phyloP scores from a whole-genome alignment of 2,329 filamentous ascomycete species.

The Ascochyta lentis region DNA sequence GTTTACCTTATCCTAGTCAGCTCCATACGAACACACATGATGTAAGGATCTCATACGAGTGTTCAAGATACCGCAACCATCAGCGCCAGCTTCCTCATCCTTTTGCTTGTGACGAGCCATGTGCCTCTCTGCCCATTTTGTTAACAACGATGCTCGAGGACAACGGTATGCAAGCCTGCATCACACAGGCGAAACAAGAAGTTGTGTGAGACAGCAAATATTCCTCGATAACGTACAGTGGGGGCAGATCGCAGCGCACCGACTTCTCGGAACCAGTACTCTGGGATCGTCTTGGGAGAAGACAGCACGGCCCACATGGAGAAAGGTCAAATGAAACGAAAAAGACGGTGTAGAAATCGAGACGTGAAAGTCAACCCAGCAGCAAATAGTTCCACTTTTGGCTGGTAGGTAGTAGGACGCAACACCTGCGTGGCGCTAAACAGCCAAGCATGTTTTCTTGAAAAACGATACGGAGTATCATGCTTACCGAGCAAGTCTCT shows the following conservation, averaged over 20 bases:
- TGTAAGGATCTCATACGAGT: constrained; percentile 47
- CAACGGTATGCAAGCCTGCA: not conserved
- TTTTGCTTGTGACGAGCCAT: constrained; percentile 62
- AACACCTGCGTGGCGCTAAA: not conserved
- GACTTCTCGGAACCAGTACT: not conserved
- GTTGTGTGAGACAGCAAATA: not conserved
- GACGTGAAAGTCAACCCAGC: not conserved
- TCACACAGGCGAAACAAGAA: not conserved
- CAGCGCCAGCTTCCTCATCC: constrained; percentile 62
- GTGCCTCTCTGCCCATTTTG: constrained; percentile 59
- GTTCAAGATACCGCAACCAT: constrained; percentile 59
- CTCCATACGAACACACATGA: fast-evolving
- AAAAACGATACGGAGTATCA: constrained; percentile 2
- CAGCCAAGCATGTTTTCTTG: not conserved
- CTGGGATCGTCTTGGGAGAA: not conserved
- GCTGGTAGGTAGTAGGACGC: not conserved
- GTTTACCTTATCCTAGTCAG: constrained; percentile 44
- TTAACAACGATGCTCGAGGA: constrained; percentile 24
- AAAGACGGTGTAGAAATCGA: not conserved
- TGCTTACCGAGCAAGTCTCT: constrained; percentile 63
- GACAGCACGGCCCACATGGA: not conserved
- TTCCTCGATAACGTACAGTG: constrained; percentile 11
- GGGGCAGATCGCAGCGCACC: not conserved
- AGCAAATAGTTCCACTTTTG: not conserved
- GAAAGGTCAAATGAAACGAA: not conserved